Conservation (phyloP, 352 stramenopile species). For the Pythium phragmiticola region DNA sequence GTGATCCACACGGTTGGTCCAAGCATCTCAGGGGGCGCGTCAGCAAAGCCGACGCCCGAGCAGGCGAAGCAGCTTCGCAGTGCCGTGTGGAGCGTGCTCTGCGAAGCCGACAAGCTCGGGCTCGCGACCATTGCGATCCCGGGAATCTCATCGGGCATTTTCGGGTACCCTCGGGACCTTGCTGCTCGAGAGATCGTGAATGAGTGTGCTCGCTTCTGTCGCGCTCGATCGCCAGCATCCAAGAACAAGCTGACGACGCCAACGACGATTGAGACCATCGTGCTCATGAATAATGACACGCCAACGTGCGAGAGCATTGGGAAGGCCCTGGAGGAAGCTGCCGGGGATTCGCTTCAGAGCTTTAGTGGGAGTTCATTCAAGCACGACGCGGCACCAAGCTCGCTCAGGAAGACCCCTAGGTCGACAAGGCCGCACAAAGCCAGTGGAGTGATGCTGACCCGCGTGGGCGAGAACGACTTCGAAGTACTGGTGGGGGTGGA, state of each 20-base stretch:
- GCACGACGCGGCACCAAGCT: neutral
- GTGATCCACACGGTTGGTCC: conserved; percentile 52
- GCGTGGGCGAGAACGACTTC: conserved; percentile 9
- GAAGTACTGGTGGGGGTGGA: conserved; percentile 12
- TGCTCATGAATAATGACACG: conserved; percentile 44
- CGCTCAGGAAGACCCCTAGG: neutral
- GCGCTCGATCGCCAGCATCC: conserved; percentile 20
- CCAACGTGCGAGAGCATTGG: conserved; percentile 33
- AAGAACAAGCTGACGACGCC: neutral
- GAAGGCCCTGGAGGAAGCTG: conserved; percentile 11
- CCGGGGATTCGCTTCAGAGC: neutral
- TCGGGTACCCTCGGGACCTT: conserved; percentile 45
- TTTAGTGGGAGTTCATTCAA: neutral
- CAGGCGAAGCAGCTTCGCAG: conserved; percentile 32
- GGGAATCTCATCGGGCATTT: conserved; percentile 46
- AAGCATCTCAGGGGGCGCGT: conserved; percentile 11
- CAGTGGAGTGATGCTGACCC: conserved; percentile 1
- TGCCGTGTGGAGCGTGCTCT: conserved; percentile 37
- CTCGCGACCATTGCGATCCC: conserved; percentile 43
- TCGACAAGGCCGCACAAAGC: neutral
- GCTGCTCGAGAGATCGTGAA: conserved; percentile 38
- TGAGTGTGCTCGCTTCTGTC: conserved; percentile 31
- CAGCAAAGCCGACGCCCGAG: conserved; percentile 22
- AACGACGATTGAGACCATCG: conserved; percentile 25
- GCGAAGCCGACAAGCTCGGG: conserved; percentile 32